phyloP scores from a whole-genome alignment of 441 rosid species.

The Macaranga tanarius region DNA sequence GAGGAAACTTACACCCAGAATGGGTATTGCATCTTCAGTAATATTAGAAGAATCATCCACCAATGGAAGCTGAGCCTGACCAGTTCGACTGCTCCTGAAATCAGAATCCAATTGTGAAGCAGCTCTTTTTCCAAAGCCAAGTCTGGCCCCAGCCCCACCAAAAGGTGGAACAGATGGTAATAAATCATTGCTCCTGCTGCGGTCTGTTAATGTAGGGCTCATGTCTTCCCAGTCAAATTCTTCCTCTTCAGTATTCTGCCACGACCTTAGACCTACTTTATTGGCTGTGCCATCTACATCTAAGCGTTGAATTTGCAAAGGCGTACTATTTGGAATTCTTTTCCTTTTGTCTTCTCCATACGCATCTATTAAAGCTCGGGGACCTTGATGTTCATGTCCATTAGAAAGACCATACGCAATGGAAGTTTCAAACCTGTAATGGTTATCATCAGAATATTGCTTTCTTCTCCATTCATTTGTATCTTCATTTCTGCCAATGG shows the following conservation, averaged over 20 bases:
- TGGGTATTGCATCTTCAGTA: constrained; percentile 35
- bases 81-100: constrained; percentile 40
- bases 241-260: constrained; percentile 99
- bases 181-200: constrained; percentile 47
- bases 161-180: constrained; percentile 49
- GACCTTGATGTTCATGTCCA: constrained; percentile 63
- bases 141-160: constrained; percentile 47
- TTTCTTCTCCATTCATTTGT: constrained; percentile 59
- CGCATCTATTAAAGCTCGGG: constrained; percentile 90
- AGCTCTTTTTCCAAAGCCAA: constrained; percentile 41
- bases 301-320: constrained; percentile 40
- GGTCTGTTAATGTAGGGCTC: constrained; percentile 78
- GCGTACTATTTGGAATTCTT: constrained; percentile 41
- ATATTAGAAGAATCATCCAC: constrained; percentile 39
- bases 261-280: constrained; percentile 55
- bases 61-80: constrained; percentile 41
- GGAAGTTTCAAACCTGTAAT: constrained; percentile 38
- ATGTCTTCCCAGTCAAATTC: constrained; percentile 99
- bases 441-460: constrained; percentile 41
- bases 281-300: constrained; percentile 53
- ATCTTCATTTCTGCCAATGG: constrained; percentile 51
- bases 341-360: constrained; percentile 82
- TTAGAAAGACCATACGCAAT: constrained; percentile 36
- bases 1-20: constrained; percentile 43
- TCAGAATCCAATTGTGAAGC: constrained; percentile 44